phyloP scores from a whole-genome alignment of 1,139 yeast species.

The Candida neerlandica region DNA sequence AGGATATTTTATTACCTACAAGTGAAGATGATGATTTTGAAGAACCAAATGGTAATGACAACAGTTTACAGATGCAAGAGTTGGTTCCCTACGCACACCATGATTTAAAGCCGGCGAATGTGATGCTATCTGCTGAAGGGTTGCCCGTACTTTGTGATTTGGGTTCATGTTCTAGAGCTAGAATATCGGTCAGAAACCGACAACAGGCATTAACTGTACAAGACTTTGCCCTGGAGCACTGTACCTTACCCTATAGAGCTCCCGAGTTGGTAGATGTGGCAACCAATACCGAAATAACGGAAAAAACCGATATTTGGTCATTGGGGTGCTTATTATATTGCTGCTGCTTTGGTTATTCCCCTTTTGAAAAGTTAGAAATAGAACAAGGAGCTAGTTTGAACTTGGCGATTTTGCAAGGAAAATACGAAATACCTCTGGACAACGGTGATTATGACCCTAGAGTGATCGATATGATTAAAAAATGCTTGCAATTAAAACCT shows the following conservation, averaged over 20 bases:
- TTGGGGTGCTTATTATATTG: conserved; percentile 83
- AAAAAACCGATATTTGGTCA: conserved; percentile 87
- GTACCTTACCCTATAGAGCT: conserved; percentile 85
- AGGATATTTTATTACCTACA: conserved; percentile 15
- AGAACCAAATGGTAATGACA: conserved; percentile 9
- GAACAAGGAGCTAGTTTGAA: conserved; percentile 81
- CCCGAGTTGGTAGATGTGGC: conserved; percentile 85
- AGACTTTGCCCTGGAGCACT: conserved; percentile 82
- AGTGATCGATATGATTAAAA: conserved; percentile 55
- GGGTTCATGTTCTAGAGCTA: conserved; percentile 76
- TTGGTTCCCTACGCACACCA: conserved; percentile 78
- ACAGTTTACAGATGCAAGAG: conserved; percentile 51
- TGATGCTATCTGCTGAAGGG: conserved; percentile 75
- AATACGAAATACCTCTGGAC: conserved; percentile 60
- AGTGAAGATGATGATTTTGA: conserved; percentile 14
- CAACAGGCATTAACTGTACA: conserved; percentile 76
- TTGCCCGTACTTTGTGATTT: conserved; percentile 81
- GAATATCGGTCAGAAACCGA: conserved; percentile 54
- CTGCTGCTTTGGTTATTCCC: conserved; percentile 76
- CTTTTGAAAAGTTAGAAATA: conserved; percentile 82
- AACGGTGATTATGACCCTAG: conserved; percentile 51
- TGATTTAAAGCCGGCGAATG: conserved; percentile 87
- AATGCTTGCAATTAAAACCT: conserved; percentile 66
- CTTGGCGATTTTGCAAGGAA: conserved; percentile 75
- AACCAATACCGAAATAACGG: conserved; percentile 63